Evolutionary conservation across 2,329 filamentous ascomycete genomes (phyloP).

Genomic region (Bipolaris zeicola): DNA sequence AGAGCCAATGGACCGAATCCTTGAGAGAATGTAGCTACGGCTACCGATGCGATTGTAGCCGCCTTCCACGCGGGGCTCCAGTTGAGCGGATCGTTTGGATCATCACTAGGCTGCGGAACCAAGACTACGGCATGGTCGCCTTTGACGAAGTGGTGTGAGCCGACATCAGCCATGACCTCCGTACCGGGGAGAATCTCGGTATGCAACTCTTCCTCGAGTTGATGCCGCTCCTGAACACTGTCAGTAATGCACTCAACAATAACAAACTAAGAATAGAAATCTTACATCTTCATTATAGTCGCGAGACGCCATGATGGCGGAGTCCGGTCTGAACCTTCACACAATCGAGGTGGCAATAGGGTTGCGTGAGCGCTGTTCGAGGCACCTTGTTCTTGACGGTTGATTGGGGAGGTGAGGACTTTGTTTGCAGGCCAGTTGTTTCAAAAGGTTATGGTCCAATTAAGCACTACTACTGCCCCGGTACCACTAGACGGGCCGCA

Average conservation of each 20-base stretch:
- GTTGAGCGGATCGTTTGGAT: slow-evolving; percentile 60
- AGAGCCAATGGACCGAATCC: slow-evolving; percentile 62
- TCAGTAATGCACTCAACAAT: background rate
- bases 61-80: slow-evolving; percentile 57
- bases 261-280: background rate
- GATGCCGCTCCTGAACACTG: slow-evolving; percentile 48
- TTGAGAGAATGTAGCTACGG: slow-evolving; percentile 58
- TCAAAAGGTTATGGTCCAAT: background rate
- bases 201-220: slow-evolving; percentile 59
- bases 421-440: background rate
- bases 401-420: background rate
- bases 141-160: slow-evolving; percentile 68
- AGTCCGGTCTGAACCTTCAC: background rate
- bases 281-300: slow-evolving; percentile 19
- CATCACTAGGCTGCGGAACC: slow-evolving; percentile 60
- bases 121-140: slow-evolving; percentile 52
- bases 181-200: slow-evolving; percentile 63
- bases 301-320: slow-evolving; percentile 14
- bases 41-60: slow-evolving; percentile 55
- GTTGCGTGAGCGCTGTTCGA: background rate
- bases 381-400: background rate
- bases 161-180: slow-evolving; percentile 66
- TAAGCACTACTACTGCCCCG: background rate
- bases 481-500: background rate
- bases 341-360: background rate